Percentiles rank a stretch among this genome's conserved stretches.
phyloP scores from a whole-genome alignment of 202 grass and related monocot species.

The Brachypodium distachyon region DNA sequence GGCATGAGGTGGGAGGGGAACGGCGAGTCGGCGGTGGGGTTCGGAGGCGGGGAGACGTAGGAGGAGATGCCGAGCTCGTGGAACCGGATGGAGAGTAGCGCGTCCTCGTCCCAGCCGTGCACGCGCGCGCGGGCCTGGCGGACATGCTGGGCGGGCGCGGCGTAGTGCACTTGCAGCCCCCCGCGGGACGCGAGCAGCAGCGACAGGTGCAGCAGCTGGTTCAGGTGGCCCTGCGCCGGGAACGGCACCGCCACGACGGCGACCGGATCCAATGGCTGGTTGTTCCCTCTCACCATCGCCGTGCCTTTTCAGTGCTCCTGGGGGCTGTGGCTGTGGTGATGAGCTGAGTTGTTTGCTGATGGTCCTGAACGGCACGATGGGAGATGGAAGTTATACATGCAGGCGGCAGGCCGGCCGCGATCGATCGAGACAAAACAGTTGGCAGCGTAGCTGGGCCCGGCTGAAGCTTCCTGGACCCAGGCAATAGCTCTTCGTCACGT shows the following conservation, averaged over 20 bases:
- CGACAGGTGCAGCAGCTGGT: constrained; percentile 72
- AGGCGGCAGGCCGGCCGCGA: too few relatives aligned
- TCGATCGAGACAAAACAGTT: neutral
- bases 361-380: neutral
- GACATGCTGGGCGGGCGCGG: neutral
- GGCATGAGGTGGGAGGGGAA: constrained; percentile 39
- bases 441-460: neutral
- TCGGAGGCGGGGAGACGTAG: constrained; percentile 18
- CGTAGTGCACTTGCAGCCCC: neutral
- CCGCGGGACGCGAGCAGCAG: constrained; percentile 23
- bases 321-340: neutral
- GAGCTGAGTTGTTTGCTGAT: neutral
- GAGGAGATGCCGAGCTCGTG: constrained; percentile 18
- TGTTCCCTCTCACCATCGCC: neutral
- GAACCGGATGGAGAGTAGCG: constrained; percentile 13
- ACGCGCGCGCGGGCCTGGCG: constrained; percentile 14
- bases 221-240: constrained; percentile 68
- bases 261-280: neutral
- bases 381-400: neutral
- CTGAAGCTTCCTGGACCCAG: neutral
- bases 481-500: too few relatives aligned
- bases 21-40: constrained; percentile 3
- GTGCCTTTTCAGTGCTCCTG: neutral
- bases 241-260: constrained; percentile 53
- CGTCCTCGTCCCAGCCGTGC: neutral